A percentile compares a stretch with the other conserved stretches of the same genome.
Conservation (phyloP, 306 rosid genomes). For the Astragalus glycyphyllos region DNA sequence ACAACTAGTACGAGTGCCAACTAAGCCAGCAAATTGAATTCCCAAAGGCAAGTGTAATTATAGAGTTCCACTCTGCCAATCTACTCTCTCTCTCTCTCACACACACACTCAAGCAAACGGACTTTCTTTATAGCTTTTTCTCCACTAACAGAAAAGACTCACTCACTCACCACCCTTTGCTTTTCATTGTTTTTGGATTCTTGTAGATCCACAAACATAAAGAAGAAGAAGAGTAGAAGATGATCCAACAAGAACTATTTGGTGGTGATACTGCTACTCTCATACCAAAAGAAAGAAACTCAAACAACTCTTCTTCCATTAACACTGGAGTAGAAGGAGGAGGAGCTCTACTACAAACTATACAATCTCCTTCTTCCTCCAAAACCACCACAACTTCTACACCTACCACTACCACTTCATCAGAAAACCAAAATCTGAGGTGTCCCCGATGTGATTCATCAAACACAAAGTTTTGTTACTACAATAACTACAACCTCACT, state of each 20-base stretch:
- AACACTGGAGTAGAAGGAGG: conserved; percentile 47
- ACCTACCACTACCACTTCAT: conserved; percentile 29
- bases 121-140: conserved; percentile 62
- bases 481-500: conserved; percentile 72
- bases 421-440: conserved; percentile 69
- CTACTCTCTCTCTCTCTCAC: conserved; percentile 30
- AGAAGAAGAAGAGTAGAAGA: conserved; percentile 42
- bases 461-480: conserved; percentile 87
- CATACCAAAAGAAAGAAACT: conserved; percentile 60
- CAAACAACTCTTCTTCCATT: conserved; percentile 57
- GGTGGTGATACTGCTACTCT: conserved; percentile 58
- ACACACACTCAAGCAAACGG: conserved; percentile 50
- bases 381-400: conserved; percentile 36
- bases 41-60: conserved; percentile 52
- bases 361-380: conserved; percentile 48
- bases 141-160: conserved; percentile 77
- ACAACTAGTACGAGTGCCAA: conserved; percentile 48
- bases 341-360: conserved; percentile 38
- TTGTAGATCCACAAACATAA: conserved; percentile 65
- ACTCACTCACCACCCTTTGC: conserved; percentile 50
- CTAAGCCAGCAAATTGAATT: conserved; percentile 51
- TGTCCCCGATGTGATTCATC: conserved; percentile 59
- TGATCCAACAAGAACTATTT: conserved; percentile 96
- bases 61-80: conserved; percentile 45
- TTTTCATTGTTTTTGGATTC: conserved; percentile 73